phyloP scores from a whole-genome alignment of 2,329 filamentous ascomycete species.

The Penicillium sp. region DNA sequence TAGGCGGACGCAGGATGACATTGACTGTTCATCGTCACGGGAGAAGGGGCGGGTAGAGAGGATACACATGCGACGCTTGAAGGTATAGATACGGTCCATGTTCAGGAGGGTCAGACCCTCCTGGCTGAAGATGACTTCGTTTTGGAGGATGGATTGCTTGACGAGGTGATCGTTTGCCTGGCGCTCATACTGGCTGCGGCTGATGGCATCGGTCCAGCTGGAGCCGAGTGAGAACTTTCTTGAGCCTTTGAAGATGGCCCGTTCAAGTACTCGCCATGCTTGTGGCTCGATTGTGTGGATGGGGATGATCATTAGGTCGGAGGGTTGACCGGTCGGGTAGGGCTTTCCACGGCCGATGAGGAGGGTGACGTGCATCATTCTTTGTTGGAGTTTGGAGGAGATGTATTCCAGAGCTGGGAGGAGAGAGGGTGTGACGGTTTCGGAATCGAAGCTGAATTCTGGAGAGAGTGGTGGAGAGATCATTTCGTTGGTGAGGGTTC shows the following conservation, averaged over 20 bases:
- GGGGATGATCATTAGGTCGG: constrained; percentile 42
- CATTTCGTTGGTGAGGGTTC: constrained; percentile 42
- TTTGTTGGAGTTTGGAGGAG: constrained; percentile 42
- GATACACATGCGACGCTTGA: constrained; percentile 45
- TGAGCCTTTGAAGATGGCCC: constrained; percentile 38
- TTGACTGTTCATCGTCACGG: constrained; percentile 33
- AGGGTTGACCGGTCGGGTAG: constrained; percentile 39
- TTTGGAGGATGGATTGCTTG: constrained; percentile 46
- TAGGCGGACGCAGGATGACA: constrained; percentile 42
- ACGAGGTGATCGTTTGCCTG: constrained; percentile 43
- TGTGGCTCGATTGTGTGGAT: constrained; percentile 34
- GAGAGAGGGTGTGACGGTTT: constrained; percentile 37
- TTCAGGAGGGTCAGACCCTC: constrained; percentile 47
- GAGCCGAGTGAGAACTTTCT: constrained; percentile 40
- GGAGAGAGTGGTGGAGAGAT: constrained; percentile 44
- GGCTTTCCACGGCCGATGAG: constrained; percentile 44
- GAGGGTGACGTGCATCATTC: constrained; percentile 42
- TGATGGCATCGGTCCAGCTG: constrained; percentile 41
- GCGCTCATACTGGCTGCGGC: constrained; percentile 37
- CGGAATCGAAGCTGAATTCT: constrained; percentile 40
- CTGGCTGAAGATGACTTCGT: constrained; percentile 46
- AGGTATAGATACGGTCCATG: constrained; percentile 47
- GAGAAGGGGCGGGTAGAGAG: constrained; percentile 34
- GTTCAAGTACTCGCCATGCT: constrained; percentile 34
- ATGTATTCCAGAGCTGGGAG: constrained; percentile 45